These are phyloP conservation scores for Komagataella kurtzmanii DNA, from an alignment of 805 yeast species.

Conservation along the genomic window DNA sequence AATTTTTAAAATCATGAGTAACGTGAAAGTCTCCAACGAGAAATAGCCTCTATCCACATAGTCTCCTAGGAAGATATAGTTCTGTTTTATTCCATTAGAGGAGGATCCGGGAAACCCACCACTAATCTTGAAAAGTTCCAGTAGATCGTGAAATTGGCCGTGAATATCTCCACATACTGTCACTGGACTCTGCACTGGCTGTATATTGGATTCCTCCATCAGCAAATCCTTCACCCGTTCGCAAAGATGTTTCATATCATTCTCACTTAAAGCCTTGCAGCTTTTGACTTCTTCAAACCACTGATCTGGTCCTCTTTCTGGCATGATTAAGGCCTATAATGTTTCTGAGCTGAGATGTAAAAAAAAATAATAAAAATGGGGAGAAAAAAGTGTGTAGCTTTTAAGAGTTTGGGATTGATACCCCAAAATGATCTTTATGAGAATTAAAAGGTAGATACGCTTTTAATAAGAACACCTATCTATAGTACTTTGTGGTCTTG, in stretches of 20 bases:
- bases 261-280: slow-evolving; percentile 78
- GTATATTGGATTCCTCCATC: slow-evolving; percentile 94
- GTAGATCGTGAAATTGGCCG: slow-evolving; percentile 92
- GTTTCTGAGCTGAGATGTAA: not conserved
- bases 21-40: slow-evolving; percentile 84
- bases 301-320: slow-evolving; percentile 80
- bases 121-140: slow-evolving; percentile 78
- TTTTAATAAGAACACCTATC: not conserved
- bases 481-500: not conserved
- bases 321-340: slow-evolving; percentile 20
- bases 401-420: not conserved
- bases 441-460: not conserved
- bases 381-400: not conserved
- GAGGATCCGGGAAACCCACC: slow-evolving; percentile 87
- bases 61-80: slow-evolving; percentile 85
- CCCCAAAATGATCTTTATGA: not conserved
- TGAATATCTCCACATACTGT: slow-evolving; percentile 97
- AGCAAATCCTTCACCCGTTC: slow-evolving; percentile 87
- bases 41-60: slow-evolving; percentile 98
- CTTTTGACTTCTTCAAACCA: slow-evolving; percentile 92
- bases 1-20: slow-evolving; percentile 86
- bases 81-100: slow-evolving; percentile 20
- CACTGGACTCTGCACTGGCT: slow-evolving; percentile 87
- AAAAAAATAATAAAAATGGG: not conserved
- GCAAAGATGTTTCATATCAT: slow-evolving; percentile 92